Conservation (phyloP, 1,139 yeast genomes). For the Lipomyces yarrowii region DNA sequence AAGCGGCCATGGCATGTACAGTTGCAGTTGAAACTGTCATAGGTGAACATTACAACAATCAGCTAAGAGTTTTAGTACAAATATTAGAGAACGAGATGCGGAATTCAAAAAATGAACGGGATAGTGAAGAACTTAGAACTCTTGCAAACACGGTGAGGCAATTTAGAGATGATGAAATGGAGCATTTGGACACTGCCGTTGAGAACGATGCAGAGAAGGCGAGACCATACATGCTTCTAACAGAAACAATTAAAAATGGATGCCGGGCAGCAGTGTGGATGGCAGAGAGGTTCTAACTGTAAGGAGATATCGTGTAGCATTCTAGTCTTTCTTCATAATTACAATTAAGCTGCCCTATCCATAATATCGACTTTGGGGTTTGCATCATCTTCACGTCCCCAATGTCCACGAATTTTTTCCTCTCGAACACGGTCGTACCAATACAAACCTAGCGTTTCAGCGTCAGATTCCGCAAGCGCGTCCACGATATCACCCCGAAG, state of each 20-base stretch:
- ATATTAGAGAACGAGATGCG: constrained; percentile 48
- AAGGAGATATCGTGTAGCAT: neutral
- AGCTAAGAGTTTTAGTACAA: constrained; percentile 71
- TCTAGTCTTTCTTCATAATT: neutral
- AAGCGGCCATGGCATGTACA: constrained; percentile 99
- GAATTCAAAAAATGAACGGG: constrained; percentile 45
- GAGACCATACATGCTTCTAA: constrained; percentile 83
- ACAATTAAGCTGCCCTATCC: constrained; percentile 18
- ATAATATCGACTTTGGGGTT: constrained; percentile 26
- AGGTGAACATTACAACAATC: constrained; percentile 93
- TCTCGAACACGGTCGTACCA: constrained; percentile 25
- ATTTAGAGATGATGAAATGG: constrained; percentile 93
- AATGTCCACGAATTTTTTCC: constrained; percentile 19
- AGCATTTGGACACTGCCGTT: constrained; percentile 92
- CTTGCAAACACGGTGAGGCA: constrained; percentile 67
- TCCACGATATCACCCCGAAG: constrained; percentile 27
- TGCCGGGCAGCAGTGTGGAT: constrained; percentile 89
- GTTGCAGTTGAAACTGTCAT: constrained; percentile 98
- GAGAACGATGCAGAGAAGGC: constrained; percentile 91
- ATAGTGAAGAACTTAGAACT: constrained; percentile 57
- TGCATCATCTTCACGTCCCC: constrained; percentile 18
- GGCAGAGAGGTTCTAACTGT: constrained; percentile 72
- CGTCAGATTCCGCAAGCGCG: constrained; percentile 16
- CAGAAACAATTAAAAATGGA: constrained; percentile 81
- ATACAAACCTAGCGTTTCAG: constrained; percentile 21